phyloP scores from a whole-genome alignment of 176 grass and related monocot species.

The Ampelocalamus luodianensis region DNA sequence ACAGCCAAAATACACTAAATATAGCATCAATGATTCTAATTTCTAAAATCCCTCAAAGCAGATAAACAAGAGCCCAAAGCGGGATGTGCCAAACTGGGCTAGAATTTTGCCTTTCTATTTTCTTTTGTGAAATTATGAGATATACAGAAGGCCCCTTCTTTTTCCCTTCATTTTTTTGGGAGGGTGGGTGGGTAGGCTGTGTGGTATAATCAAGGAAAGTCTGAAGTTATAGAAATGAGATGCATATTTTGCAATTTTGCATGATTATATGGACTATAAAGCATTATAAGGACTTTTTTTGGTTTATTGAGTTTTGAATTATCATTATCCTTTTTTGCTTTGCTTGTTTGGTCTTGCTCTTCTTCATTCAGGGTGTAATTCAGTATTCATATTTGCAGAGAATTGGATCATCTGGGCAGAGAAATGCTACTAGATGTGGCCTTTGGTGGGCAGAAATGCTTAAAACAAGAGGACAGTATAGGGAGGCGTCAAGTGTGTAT shows the following conservation, averaged over 20 bases:
- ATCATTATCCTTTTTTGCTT: neutral
- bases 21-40: neutral
- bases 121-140: constrained; percentile 7
- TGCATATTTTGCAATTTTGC: constrained; percentile 10
- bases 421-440: constrained; percentile 95
- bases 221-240: constrained; percentile 15
- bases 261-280: constrained; percentile 21
- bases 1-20: neutral
- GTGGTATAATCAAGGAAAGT: constrained; percentile 3
- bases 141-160: neutral
- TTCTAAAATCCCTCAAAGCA: constrained; percentile 12
- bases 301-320: constrained; percentile 4
- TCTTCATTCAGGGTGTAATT: constrained; percentile 18
- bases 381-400: constrained; percentile 62
- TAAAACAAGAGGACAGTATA: constrained; percentile 80
- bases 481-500: constrained; percentile 86
- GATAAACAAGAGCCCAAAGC: neutral
- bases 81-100: neutral
- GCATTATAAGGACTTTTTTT: neutral
- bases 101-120: neutral
- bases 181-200: too few relatives aligned
- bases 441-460: constrained; percentile 99
- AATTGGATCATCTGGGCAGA: constrained; percentile 78
- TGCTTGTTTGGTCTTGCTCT: constrained; percentile 32
- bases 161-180: constrained; percentile 17